phyloP scores from a whole-genome alignment of 176 grass and related monocot genomes.

The Phyllostachys edulis region DNA sequence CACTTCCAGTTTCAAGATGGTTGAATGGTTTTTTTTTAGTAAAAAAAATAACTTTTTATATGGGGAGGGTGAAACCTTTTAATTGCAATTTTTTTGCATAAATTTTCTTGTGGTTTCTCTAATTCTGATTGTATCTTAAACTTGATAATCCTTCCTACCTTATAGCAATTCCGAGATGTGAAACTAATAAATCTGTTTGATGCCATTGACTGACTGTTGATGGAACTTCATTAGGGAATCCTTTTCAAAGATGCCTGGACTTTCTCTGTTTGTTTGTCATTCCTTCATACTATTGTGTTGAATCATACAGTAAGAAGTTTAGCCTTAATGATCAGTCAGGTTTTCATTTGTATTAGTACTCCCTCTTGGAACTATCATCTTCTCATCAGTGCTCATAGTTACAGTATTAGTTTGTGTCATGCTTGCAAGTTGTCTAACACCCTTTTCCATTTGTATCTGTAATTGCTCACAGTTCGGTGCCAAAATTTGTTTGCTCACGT shows the following conservation, averaged over 20 bases:
- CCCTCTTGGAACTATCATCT: neutral
- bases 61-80: slow-evolving; percentile 13
- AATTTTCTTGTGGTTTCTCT: neutral
- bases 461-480: slow-evolving; percentile 69
- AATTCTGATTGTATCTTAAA: neutral
- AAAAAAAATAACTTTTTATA: too few species aligned
- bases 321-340: neutral
- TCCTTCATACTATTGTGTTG: neutral
- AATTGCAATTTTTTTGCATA: slow-evolving; percentile 16
- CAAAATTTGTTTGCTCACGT: slow-evolving; percentile 93
- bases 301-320: slow-evolving; percentile 11
- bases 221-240: neutral
- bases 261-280: neutral
- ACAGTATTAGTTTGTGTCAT: neutral
- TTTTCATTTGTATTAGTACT: neutral
- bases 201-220: neutral
- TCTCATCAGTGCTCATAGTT: neutral
- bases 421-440: neutral
- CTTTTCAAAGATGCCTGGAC: neutral
- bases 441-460: neutral
- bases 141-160: neutral
- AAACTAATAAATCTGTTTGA: neutral
- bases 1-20: slow-evolving; percentile 22
- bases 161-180: neutral
- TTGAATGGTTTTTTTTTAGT: slow-evolving; percentile 29